Evolutionary conservation across 768 basidiomycete species (phyloP).

Genomic region (Cyathus striatus): DNA sequence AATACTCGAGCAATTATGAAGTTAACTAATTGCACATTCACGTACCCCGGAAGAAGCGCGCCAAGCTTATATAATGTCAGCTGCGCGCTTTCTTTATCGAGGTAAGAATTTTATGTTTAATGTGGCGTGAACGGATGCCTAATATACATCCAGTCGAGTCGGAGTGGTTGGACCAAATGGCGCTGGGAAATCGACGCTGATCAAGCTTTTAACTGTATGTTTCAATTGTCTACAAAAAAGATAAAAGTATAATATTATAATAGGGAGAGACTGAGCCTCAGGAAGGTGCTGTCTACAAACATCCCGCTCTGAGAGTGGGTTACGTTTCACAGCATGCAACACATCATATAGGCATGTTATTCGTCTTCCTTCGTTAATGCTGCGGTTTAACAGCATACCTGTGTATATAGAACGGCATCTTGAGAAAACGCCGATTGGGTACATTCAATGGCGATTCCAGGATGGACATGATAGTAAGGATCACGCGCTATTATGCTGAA

Average conservation of each 20-base stretch:
- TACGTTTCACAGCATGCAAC: conserved; percentile 99
- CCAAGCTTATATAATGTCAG: conserved; percentile 87
- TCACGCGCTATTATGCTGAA: conserved; percentile 6
- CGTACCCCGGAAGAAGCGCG: conserved; percentile 77
- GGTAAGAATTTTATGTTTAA: conserved; percentile 35
- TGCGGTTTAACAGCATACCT: conserved; percentile 7
- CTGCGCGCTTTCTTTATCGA: conserved; percentile 90
- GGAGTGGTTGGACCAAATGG: conserved; percentile 92
- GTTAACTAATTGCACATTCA: conserved; percentile 86
- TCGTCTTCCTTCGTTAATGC: conserved; percentile 1
- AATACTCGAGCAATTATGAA: conserved; percentile 95
- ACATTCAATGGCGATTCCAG: conserved; percentile 99
- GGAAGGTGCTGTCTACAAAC: conserved; percentile 89
- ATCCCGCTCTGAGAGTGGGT: conserved; percentile 88
- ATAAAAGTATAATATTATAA: conserved; percentile 5
- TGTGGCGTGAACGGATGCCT: conserved; percentile 13
- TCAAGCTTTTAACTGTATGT: conserved; percentile 85
- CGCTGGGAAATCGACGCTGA: conserved; percentile 93
- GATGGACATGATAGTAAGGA: conserved; percentile 91
- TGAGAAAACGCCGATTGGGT: conserved; percentile 93
- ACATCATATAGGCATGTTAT: conserved; percentile 75
- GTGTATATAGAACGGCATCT: conserved; percentile 70
- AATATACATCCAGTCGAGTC: conserved; percentile 80
- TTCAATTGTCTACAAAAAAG: neutral
- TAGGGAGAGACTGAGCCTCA: conserved; percentile 92